These are phyloP conservation scores for Haplosporangium gracile DNA, from an alignment of 192 early-diverging fungal species.

Conservation along the genomic window DNA sequence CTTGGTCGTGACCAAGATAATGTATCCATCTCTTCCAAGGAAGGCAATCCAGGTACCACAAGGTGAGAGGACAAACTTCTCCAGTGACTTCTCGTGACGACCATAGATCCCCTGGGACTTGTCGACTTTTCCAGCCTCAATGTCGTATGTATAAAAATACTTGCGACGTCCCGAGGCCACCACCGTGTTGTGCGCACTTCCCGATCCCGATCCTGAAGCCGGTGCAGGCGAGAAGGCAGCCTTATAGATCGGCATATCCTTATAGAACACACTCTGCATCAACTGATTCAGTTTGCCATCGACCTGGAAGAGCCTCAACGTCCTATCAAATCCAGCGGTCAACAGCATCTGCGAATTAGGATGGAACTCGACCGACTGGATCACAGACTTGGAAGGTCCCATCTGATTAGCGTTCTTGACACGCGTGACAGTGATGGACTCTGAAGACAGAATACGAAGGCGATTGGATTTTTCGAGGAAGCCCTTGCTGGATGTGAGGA, in stretches of 20 bases:
- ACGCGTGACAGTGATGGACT: conserved; percentile 72
- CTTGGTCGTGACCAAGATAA: conserved; percentile 79
- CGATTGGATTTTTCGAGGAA: conserved; percentile 53
- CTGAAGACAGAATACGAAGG: conserved; percentile 59
- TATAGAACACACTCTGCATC: conserved; percentile 89
- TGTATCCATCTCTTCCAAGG: conserved; percentile 83
- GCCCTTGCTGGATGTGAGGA: conserved; percentile 61
- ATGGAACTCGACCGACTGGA: conserved; percentile 87
- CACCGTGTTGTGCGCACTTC: conserved; percentile 61
- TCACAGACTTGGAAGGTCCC: conserved; percentile 72
- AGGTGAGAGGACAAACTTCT: conserved; percentile 77
- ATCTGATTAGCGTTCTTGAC: conserved; percentile 85
- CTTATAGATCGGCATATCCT: conserved; percentile 86
- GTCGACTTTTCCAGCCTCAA: conserved; percentile 81
- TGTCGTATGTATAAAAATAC: conserved; percentile 88
- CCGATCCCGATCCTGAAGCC: conserved; percentile 64
- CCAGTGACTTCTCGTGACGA: conserved; percentile 77
- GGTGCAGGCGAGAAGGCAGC: conserved; percentile 75
- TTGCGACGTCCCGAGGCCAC: conserved; percentile 83
- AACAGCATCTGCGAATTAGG: conserved; percentile 90
- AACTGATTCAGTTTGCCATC: conserved; percentile 95
- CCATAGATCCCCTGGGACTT: conserved; percentile 81
- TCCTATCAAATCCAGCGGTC: conserved; percentile 91
- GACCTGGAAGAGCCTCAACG: conserved; percentile 87
- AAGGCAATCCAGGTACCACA: conserved; percentile 85